These are phyloP conservation scores for Edaphochlamys debaryana DNA, from an alignment of 139 green algal genomes.

Conservation along the genomic window DNA sequence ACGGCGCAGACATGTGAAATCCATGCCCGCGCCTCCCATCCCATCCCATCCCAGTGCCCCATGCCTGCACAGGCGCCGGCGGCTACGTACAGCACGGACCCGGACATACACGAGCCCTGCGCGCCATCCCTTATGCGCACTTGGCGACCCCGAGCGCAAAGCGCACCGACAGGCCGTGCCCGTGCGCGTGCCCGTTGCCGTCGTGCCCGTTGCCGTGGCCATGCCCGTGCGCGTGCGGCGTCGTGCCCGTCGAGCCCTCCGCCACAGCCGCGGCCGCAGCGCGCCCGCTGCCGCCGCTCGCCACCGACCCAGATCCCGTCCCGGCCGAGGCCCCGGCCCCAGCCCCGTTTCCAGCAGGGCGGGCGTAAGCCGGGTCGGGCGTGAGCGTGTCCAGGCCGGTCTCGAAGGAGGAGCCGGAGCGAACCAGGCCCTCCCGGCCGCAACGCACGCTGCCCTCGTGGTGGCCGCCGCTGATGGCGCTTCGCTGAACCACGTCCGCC, in stretches of 20 bases:
- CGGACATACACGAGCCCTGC: too few relatives aligned
- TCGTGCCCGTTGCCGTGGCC: not conserved
- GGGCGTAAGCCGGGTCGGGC: too few relatives aligned
- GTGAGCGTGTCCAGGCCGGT: conserved; percentile 23
- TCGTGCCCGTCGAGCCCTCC: too few relatives aligned
- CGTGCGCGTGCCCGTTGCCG: not conserved
- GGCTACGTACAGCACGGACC: too few relatives aligned
- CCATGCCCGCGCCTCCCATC: too few relatives aligned
- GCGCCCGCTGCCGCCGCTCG: not conserved
- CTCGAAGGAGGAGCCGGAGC: conserved; percentile 11
- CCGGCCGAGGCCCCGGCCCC: not conserved
- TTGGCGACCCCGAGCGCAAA: not conserved
- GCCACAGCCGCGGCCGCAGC: too few relatives aligned
- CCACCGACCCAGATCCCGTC: too few relatives aligned
- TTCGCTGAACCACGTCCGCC: not conserved
- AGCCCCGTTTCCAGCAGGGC: too few relatives aligned
- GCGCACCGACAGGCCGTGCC: not conserved
- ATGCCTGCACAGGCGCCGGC: too few relatives aligned
- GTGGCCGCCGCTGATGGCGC: not conserved
- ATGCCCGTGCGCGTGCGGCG: not conserved
- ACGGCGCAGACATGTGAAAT: too few relatives aligned
- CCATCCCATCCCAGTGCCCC: too few relatives aligned
- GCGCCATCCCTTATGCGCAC: not conserved
- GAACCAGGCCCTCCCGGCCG: conserved; percentile 11
- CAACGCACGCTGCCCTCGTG: conserved; percentile 5